Percentiles rank a stretch among this genome's conserved stretches.
phyloP scores from a whole-genome alignment of 371 early-diverging fungal species.

The Mortierella sp. region DNA sequence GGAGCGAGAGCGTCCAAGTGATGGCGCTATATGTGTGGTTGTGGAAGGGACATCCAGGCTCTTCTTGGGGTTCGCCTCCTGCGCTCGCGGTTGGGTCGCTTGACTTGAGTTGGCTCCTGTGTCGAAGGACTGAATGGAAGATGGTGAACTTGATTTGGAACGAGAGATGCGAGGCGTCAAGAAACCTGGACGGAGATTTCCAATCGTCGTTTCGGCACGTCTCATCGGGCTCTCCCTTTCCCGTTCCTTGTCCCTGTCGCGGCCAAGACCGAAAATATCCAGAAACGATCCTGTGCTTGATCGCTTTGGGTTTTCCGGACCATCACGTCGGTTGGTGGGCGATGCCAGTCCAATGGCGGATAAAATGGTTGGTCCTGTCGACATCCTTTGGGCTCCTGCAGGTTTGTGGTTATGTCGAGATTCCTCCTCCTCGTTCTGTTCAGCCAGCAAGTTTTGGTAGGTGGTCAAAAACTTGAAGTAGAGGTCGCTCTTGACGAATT shows the following conservation, averaged over 20 bases:
- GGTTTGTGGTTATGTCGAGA: background rate
- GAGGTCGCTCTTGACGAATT: conserved; percentile 74
- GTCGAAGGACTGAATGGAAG: conserved; percentile 19
- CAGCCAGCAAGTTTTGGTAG: conserved; percentile 33
- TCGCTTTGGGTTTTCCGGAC: conserved; percentile 31
- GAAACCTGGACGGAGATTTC: conserved; percentile 26
- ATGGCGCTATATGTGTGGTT: background rate
- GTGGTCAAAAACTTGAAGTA: conserved; percentile 70
- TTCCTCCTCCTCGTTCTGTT: conserved; percentile 4
- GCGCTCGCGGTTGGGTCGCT: conserved; percentile 1
- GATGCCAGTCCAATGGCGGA: conserved; percentile 33
- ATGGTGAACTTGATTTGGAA: conserved; percentile 30
- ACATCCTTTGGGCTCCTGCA: conserved; percentile 9
- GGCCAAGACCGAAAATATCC: conserved; percentile 53
- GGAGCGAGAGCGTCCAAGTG: conserved; percentile 35
- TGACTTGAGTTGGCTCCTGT: conserved; percentile 9
- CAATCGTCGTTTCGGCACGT: conserved; percentile 26
- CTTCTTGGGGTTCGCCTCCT: conserved; percentile 17
- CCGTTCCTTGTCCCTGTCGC: conserved; percentile 45
- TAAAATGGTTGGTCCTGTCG: conserved; percentile 24
- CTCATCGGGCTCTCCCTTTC: conserved; percentile 19
- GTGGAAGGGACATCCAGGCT: conserved; percentile 19
- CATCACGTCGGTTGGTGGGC: conserved; percentile 10
- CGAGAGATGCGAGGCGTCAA: conserved; percentile 21
- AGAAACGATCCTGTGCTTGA: conserved; percentile 52